Percentiles rank a stretch among this genome's conserved stretches.
Evolutionary conservation across 495 filamentous ascomycete genomes (phyloP).

Genomic region (Penicillium dipodomyicola): DNA sequence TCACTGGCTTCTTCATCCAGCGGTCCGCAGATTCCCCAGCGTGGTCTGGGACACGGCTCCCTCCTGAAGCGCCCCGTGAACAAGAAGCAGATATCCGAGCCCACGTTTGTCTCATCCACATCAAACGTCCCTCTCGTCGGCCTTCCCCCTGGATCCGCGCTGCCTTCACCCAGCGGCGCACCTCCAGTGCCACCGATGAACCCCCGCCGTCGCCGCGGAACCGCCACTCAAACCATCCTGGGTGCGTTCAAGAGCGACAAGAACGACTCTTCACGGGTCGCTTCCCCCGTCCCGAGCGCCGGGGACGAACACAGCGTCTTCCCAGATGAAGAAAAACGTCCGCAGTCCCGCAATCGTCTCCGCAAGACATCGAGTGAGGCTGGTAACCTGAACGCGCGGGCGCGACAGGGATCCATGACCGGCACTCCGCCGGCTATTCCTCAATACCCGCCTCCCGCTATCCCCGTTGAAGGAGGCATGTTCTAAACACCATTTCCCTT

Average conservation of each 20-base stretch:
- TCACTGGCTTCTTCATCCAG: conserved; percentile 21
- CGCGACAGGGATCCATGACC: conserved; percentile 42
- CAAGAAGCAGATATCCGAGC: conserved; percentile 80
- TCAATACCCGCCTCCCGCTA: conserved; percentile 36
- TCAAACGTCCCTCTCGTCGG: conserved; percentile 67
- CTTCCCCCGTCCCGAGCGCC: conserved; percentile 28
- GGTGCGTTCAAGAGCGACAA: conserved; percentile 48
- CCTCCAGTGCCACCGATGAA: conserved; percentile 71
- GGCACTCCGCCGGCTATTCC: conserved; percentile 37
- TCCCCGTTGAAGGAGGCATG: conserved; percentile 47
- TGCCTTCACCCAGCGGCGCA: conserved; percentile 39
- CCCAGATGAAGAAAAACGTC: conserved; percentile 52
- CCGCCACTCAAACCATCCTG: conserved; percentile 52
- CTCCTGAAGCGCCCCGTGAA: conserved; percentile 63
- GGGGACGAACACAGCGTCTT: conserved; percentile 50
- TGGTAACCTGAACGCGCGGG: conserved; percentile 40
- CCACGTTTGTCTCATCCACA: conserved; percentile 73
- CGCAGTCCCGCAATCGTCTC: conserved; percentile 45
- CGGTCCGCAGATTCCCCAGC: conserved; percentile 26
- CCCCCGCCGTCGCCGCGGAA: conserved; percentile 61
- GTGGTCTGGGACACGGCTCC: conserved; percentile 27
- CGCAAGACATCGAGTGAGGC: conserved; percentile 54
- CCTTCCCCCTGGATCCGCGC: conserved; percentile 50
- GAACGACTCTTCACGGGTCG: conserved; percentile 29
- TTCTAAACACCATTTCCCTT: conserved; percentile 28